Conservation (phyloP, 805 yeast genomes). For the Hanseniaspora valbyensis region DNA sequence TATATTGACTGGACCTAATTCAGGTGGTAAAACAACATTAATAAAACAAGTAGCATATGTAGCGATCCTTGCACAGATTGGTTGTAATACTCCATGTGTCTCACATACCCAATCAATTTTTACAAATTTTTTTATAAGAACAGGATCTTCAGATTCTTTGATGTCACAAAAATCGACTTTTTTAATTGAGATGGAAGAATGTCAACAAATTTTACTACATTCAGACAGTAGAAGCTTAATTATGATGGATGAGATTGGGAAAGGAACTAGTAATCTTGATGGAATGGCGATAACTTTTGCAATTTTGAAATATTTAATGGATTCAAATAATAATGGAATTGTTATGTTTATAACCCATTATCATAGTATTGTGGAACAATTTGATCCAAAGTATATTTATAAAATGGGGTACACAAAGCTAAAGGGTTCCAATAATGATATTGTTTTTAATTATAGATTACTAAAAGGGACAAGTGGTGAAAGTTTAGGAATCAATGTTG, state of each 20-base stretch:
- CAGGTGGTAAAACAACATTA: constrained; percentile 79
- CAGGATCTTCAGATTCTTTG: constrained; percentile 78
- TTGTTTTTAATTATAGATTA: constrained; percentile 44
- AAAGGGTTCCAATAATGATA: constrained; percentile 30
- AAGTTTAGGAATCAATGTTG: constrained; percentile 80
- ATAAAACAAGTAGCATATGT: constrained; percentile 63
- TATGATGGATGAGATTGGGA: constrained; percentile 87
- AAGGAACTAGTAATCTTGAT: constrained; percentile 77
- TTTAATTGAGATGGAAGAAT: constrained; percentile 93
- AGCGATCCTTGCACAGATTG: constrained; percentile 65
- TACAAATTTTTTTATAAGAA: constrained; percentile 47
- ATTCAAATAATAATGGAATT: constrained; percentile 35
- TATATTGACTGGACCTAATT: constrained; percentile 74
- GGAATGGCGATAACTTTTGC: constrained; percentile 76
- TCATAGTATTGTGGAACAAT: constrained; percentile 48
- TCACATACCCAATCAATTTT: constrained; percentile 53
- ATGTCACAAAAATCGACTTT: constrained; percentile 71
- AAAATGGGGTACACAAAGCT: constrained; percentile 56
- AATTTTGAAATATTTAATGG: constrained; percentile 48
- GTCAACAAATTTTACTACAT: constrained; percentile 71
- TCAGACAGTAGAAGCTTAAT: constrained; percentile 63
- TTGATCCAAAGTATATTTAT: constrained; percentile 37
- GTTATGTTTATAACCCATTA: constrained; percentile 78
- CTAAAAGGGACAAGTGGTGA: constrained; percentile 42
- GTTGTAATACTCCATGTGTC: constrained; percentile 63